Percentiles rank a stretch among this genome's conserved stretches.
Conservation (phyloP, 2,329 filamentous ascomycete genomes). For the Beauveria rudraprayagi region DNA sequence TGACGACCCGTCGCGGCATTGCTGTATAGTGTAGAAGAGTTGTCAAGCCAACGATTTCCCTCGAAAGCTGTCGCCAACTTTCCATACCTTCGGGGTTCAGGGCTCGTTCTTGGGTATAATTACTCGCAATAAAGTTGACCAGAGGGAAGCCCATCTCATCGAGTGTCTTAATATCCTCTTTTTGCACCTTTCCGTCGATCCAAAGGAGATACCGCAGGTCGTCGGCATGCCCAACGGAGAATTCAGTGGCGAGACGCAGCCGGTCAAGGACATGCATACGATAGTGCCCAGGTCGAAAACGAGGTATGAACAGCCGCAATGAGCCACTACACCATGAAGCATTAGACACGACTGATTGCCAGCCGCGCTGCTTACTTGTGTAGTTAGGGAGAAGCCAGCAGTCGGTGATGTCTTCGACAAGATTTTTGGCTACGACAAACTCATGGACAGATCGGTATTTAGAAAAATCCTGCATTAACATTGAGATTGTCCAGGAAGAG, state of each 20-base stretch:
- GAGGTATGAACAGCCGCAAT: neutral
- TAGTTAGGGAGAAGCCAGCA: neutral
- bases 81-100: too few relatives aligned
- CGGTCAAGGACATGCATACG: neutral
- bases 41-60: neutral
- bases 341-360: too few relatives aligned
- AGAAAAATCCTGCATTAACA: fast-evolving
- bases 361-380: too few relatives aligned
- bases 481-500: too few relatives aligned
- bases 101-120: too few relatives aligned
- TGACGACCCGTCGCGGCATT: too few relatives aligned
- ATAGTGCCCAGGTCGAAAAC: neutral
- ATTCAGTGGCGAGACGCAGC: neutral
- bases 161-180: neutral
- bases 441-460: neutral
- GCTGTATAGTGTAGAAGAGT: neutral
- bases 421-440: neutral
- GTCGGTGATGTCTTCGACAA: neutral
- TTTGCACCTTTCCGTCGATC: neutral
- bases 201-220: neutral
- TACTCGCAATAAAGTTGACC: neutral
- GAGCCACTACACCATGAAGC: neutral
- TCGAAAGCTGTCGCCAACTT: neutral
- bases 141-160: neutral
- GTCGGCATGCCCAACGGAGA: neutral